Evolutionary conservation across 768 basidiomycete genomes (phyloP), one percentile per base, ranked within the genome.

Genomic region (Termitomyces heimii): DNA sequence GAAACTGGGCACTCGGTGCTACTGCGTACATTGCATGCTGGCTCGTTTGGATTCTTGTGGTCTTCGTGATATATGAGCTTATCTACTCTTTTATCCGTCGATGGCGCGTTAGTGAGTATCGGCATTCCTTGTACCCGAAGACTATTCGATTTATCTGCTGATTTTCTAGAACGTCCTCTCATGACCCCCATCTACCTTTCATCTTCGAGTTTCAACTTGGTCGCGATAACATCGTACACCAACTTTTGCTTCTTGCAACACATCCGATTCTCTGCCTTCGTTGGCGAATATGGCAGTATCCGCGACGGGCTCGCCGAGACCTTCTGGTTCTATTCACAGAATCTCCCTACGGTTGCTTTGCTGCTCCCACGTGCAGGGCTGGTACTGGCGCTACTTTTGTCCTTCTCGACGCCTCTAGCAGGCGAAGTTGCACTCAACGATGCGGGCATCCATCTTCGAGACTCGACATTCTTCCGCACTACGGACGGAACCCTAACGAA

Each of bases 11-110:
- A 3, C 78, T 95, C 9, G 93, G 81, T 20, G 82, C 86, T 16
- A 85, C 90, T 13, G 92, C 92, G 14, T 95, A 95, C 73, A 77
- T 89, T 43, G 84, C 87, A 8, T 92, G 86, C 67, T 94, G 89
- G 86, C 68, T 81, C 47, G 78, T 82, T 47, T 93, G 89, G 82
- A 77, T 92, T 29, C 67, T 88, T 55, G 77, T 82, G 26, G 83
- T 94, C 22, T 84, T 86, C 67, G 65, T 94, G 61, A 70, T 91
- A 35, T 94, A 94, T 72, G 88, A 91, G 60, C 68, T 89, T 53
- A 73, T 89, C 37, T 91, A 86, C 68, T 88, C 86, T 32, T 91
- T 90, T 66, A 74, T 77, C 48, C 77, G 89, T 58, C 75, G 87
- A 56, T 92, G 89, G 89, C 82, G 89, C 58, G 76, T 88, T 64